Evolutionary conservation across 179 eudicot species (phyloP).

Genomic region (Gypsophila paniculata): DNA sequence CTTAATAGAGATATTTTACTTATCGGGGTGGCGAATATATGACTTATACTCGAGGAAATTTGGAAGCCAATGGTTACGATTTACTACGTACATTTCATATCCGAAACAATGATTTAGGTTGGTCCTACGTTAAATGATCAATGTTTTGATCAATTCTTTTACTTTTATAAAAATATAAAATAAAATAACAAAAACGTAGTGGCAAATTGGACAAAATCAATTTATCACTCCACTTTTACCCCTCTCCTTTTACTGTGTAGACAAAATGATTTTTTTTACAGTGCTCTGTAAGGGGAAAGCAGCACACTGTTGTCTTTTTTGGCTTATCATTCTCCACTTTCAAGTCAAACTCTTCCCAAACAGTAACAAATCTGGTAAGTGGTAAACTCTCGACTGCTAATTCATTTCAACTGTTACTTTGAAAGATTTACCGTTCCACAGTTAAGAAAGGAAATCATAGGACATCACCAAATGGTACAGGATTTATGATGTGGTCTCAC

Average conservation of each 20-base stretch:
- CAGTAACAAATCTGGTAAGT: not conserved
- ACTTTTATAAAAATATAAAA: no score
- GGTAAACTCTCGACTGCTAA: not conserved
- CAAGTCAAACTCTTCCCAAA: slow-evolving; percentile 12
- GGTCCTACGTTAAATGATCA: no score
- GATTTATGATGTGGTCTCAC: no score
- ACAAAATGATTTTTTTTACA: slow-evolving; percentile 11
- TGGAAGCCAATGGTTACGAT: no score
- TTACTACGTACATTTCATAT: no score
- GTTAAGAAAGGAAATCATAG: no score
- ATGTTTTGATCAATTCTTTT: no score
- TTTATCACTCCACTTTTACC: not conserved
- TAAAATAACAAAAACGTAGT: not conserved
- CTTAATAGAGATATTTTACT: no score
- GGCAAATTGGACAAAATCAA: not conserved
- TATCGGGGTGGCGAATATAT: no score
- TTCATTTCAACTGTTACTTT: not conserved
- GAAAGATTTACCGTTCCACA: not conserved
- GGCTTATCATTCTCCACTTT: slow-evolving; percentile 9
- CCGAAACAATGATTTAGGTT: no score
- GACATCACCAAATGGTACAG: no score
- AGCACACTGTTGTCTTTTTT: slow-evolving; percentile 3
- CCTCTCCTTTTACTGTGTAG: not conserved
- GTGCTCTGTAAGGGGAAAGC: not conserved
- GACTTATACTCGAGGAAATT: no score